Base-by-base conservation (phyloP, 1,284 basidiomycete species). In the Ceratobasidium sp. region DNA sequence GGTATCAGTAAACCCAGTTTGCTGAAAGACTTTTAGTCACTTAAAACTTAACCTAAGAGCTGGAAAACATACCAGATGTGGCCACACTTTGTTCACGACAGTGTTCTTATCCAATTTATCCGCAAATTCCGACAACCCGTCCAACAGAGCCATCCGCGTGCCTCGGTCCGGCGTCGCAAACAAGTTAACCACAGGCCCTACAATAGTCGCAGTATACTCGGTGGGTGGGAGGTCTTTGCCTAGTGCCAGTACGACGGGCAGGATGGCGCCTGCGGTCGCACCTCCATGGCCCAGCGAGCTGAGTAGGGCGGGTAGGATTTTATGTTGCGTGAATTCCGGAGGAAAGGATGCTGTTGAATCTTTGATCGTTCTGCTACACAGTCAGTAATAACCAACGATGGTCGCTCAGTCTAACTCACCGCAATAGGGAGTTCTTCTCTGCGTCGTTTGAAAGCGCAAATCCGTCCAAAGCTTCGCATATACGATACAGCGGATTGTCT, bases 1-100 rank as follows among this genome's bases (percentile, higher is more conserved):
- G 0, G 96, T 97, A 81, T 99, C 98, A 3, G 92, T 89, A 81
- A 99, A 99, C 0, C 98, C 98, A 2, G 95, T 95, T 91, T 94
- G 89, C 96, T 96, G 78, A 72, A 77, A 44, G 9, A 63, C 51
- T 33, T 41, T 66, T 22, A 45, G 48, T 19, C 36, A 64, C 19
- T 36, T 33, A 11, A 57, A 9, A 36, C 33, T 22, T 7, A 67
- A 47, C n/a, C 17, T 73, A 44, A 60, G 53, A 60, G 73, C 62
- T 44, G 27, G 48, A 27, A 51, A 33, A 81, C 90, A 75, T 76
- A 97, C 94, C 56, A 99, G 85, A 84, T 96, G 89, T 0, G 97
- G 97, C 91, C 97, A 99, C 15, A 99, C 88, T 81, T 94, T 95
- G 65, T 97, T 93, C 57, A 87, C 87, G 0, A 99, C 94, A 0